Conservation (phyloP, 331 rosid genomes). For the Quercus lobata region DNA sequence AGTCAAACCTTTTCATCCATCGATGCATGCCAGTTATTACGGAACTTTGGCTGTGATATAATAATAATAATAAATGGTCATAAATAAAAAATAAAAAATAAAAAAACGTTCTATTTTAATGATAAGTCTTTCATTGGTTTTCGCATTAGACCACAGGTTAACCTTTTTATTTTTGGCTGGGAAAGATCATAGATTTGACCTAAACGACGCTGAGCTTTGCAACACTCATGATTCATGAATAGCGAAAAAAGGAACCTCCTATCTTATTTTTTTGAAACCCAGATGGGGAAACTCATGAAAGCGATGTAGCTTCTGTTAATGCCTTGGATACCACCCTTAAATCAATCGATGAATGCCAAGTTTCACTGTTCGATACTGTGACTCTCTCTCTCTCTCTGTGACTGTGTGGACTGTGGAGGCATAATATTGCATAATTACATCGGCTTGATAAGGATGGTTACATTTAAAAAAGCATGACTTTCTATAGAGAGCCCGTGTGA, state of each 20-base stretch:
- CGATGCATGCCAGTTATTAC: neutral
- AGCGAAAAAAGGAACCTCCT: too few species aligned
- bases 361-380: neutral
- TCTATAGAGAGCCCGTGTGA: neutral
- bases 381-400: neutral
- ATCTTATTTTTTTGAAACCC: too few species aligned
- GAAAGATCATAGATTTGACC: too few species aligned
- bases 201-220: too few species aligned
- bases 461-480: neutral
- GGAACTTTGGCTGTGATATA: neutral
- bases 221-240: too few species aligned
- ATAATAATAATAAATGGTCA: neutral
- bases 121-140: too few species aligned
- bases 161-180: too few species aligned
- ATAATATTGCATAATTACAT: neutral
- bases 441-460: neutral
- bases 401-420: too few species aligned
- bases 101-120: too few species aligned
- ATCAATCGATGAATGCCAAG: neutral
- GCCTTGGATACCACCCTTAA: conserved; percentile 21
- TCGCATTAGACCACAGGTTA: too few species aligned
- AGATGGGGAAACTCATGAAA: neutral
- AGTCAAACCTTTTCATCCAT: neutral
- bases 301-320: neutral
- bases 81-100: too few species aligned